Evolutionary conservation across 768 basidiomycete species (phyloP).

Genomic region (Cubamyces lactineus): DNA sequence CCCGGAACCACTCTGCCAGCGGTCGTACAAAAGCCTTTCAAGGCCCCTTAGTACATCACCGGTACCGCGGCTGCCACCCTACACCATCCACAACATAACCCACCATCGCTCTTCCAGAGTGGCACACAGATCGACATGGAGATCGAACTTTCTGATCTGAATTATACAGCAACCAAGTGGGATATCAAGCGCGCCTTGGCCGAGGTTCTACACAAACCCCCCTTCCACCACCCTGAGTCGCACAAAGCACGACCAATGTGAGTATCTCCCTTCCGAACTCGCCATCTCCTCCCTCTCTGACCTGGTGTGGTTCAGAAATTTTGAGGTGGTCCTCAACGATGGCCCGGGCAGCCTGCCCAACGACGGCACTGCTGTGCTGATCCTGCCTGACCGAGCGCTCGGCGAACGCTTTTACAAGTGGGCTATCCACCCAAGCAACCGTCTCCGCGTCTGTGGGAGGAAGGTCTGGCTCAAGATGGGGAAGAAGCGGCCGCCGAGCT

Average conservation of each 20-base stretch:
- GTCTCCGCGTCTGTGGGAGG: conserved; percentile 23
- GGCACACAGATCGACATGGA: conserved; percentile 35
- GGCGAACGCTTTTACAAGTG: conserved; percentile 51
- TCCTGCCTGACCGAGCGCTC: conserved; percentile 31
- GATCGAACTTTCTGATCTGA: conserved; percentile 36
- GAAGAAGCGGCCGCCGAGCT: not conserved
- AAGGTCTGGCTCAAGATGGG: conserved; percentile 19
- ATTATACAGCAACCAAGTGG: conserved; percentile 48
- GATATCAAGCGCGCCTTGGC: conserved; percentile 59
- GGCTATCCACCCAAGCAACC: conserved; percentile 37
- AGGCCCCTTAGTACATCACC: too few relatives aligned
- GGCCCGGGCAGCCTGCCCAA: conserved; percentile 56
- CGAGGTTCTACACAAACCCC: conserved; percentile 53
- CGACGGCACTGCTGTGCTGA: conserved; percentile 49
- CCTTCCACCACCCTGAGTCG: conserved; percentile 37
- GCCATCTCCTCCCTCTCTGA: conserved; percentile 14
- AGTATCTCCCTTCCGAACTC: not conserved
- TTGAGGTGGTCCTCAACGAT: conserved; percentile 58
- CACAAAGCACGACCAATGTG: conserved; percentile 13
- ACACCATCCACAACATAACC: too few relatives aligned
- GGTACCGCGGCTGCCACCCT: too few relatives aligned
- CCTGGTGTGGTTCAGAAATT: conserved; percentile 51
- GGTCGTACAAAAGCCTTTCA: too few relatives aligned
- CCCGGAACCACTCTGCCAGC: too few relatives aligned
- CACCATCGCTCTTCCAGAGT: too few relatives aligned